Percentiles rank a stretch among this genome's conserved stretches.
Conservation (phyloP, 352 stramenopile genomes). For the Thalassiosira mediterranea region DNA sequence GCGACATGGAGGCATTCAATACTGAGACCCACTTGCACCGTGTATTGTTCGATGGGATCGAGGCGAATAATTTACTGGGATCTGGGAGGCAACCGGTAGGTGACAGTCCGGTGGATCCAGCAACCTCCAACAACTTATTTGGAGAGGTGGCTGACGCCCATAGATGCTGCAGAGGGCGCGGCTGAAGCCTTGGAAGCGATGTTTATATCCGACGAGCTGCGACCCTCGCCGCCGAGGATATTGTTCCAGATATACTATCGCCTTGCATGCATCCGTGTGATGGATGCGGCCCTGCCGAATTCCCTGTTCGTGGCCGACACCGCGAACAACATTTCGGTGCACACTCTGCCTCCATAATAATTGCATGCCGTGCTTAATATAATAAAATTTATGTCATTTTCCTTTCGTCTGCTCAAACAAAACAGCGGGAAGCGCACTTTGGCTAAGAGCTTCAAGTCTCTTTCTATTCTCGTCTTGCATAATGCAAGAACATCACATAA, state of each 20-base stretch:
- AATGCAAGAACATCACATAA: too few relatives aligned
- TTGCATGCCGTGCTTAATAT: too few relatives aligned
- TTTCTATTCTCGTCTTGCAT: too few relatives aligned
- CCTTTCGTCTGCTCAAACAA: too few relatives aligned
- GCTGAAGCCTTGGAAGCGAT: background rate
- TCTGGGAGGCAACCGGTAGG: slow-evolving; percentile 52
- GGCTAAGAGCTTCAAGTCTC: too few relatives aligned
- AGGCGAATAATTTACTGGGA: slow-evolving; percentile 77
- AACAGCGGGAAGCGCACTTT: too few relatives aligned
- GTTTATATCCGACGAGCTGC: slow-evolving; percentile 11
- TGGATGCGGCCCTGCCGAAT: slow-evolving; percentile 29
- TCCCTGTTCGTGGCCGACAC: slow-evolving; percentile 80
- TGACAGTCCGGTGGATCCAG: slow-evolving; percentile 33
- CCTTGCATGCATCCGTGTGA: slow-evolving; percentile 43
- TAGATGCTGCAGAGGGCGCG: slow-evolving; percentile 1
- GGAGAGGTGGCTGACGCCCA: background rate
- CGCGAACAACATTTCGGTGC: slow-evolving; percentile 70
- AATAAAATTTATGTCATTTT: too few relatives aligned
- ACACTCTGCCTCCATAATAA: slow-evolving; percentile 55
- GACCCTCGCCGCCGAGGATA: slow-evolving; percentile 43
- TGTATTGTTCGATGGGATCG: too few relatives aligned
- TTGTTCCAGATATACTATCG: slow-evolving; percentile 70
- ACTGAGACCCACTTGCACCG: too few relatives aligned
- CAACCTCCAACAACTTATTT: slow-evolving; percentile 30
- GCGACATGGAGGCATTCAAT: too few relatives aligned